phyloP scores from a whole-genome alignment of 176 grass and related monocot genomes.

The Bolboschoenus planiculmis region DNA sequence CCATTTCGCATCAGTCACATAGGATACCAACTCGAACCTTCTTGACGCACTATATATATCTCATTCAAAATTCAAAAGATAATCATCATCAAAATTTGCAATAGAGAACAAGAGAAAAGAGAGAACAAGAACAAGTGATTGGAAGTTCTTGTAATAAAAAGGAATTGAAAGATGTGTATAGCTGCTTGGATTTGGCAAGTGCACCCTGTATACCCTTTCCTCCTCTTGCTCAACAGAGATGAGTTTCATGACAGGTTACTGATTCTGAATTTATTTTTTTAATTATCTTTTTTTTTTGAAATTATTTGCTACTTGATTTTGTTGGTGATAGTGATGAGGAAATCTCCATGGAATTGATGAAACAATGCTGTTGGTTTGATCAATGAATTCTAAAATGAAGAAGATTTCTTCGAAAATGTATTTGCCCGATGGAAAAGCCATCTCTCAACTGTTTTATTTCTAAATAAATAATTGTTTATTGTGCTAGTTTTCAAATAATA shows the following conservation, averaged over 20 bases:
- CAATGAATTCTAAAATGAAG: neutral
- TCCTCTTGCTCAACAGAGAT: slow-evolving; percentile 80
- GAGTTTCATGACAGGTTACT: slow-evolving; percentile 66
- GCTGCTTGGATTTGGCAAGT: slow-evolving; percentile 92
- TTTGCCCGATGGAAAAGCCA: no score
- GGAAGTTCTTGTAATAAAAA: neutral
- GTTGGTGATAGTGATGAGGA: neutral
- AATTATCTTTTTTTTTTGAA: neutral
- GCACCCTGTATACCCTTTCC: slow-evolving; percentile 62
- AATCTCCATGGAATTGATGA: neutral
- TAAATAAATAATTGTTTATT: no score
- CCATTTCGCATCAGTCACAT: neutral
- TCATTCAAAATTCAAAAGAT: neutral
- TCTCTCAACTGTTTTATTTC: no score
- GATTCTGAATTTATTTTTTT: neutral
- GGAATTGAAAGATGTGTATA: slow-evolving; percentile 70
- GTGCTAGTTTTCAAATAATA: no score
- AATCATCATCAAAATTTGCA: neutral
- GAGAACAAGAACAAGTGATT: slow-evolving; percentile 24
- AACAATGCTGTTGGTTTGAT: neutral
- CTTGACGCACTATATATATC: neutral
- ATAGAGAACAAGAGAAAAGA: neutral
- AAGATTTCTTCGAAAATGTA: no score
- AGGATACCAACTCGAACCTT: neutral
- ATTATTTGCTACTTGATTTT: neutral